Evolutionary conservation across 768 basidiomycete genomes (phyloP), one percentile per base, ranked within the genome.

Genomic region (Lyophyllum atratum): DNA sequence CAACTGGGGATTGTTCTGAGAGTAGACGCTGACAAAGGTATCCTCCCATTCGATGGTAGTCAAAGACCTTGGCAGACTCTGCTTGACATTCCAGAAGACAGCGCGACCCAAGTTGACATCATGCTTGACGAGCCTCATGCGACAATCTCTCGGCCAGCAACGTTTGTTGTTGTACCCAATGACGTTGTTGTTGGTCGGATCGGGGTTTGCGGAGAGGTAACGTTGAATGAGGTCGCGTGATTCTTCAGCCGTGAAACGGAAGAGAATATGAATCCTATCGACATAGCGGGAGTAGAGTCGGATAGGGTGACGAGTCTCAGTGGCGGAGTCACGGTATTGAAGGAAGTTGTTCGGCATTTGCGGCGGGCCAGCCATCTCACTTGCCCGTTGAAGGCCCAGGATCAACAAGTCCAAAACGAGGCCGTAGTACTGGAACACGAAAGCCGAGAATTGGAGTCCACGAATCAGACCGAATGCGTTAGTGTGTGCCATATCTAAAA

Each of bases 11-110:
- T 98, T 99, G 69, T 98, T 91, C 71, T 92, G 92, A 8, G 95
- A 98, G 75, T 92, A 99, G 45, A 98, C 96, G 55, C 93, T 95
- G 63, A 94, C 93, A 66, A 95, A 95, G 0, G 95, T 95, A 68
- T 98, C 95, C 60, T 98, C 96, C 97, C 97, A 98, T 67, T 98
- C 97, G 67, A 99, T 98, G 0, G 97, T 98, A 0, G 97, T 98
- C 60, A 99, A 76, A 15, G 96, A 97, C 47, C 97, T 81, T 0
- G 97, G 97, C 24, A 99, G 73, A 64, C 92, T 92, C 72, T 98
- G 95, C 76, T 98, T 97, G 72, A 98, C 93, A 68, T 99, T 98
- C 97, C 96, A 99, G 76, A 97, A 98, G 9, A 98, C 97, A 2
- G 97, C 97, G 59, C 97, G 85, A 21, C 96, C 97, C 44, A 99